Evolutionary conservation across 352 stramenopile species (phyloP), one percentile per base, ranked within the genome.

Genomic region (Pythium periplocum): DNA sequence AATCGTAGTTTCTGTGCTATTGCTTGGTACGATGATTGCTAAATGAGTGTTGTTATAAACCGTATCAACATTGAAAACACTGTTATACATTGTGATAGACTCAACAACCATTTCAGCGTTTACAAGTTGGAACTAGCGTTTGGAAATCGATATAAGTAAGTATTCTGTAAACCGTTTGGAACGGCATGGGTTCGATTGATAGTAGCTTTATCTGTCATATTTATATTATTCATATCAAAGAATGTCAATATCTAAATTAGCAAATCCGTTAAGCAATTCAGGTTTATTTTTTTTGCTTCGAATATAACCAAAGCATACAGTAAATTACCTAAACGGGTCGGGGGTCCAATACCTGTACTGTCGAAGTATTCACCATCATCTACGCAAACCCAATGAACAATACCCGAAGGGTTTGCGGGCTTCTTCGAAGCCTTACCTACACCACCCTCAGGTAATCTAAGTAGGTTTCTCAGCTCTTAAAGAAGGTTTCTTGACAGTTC

Each of bases 111-210:
- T 40, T 38, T 67, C 63, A 35, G 32, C 46, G 40, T 62, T 33
- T 48, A n/a, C 51, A 60, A 67, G 53, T 54, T 64, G 4, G 64
- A 54, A 54, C 4, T 38, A 0, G 45, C 48, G 12, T 50, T 51
- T 41, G 34, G 9, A 32, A 68, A 61, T 30, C 46, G 4, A 38
- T 55, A 55, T 35, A 32, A 4, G 10, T 55, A 56, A 26, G 39
- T 48, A 26, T 64, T 67, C 40, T 71, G 67, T 0, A 61, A 43
- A 17, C 46, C 59, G 58, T 71, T 66, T 30, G 55, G 38, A 51
- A 64, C 50, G 35, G 64, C 41, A n/a, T 67, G 59, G 10, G 51
- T 26, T 26, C 17, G 17, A 26, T 26, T 26, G 17, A 26, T 26
- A 26, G 17, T 26, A 26, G 17, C 17, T 26, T 26, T 26, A 26